Percentiles rank a stretch among this genome's conserved stretches.
These are phyloP conservation scores for Cocos nucifera DNA, from an alignment of 176 grass and related monocot genomes.

Conservation along the genomic window DNA sequence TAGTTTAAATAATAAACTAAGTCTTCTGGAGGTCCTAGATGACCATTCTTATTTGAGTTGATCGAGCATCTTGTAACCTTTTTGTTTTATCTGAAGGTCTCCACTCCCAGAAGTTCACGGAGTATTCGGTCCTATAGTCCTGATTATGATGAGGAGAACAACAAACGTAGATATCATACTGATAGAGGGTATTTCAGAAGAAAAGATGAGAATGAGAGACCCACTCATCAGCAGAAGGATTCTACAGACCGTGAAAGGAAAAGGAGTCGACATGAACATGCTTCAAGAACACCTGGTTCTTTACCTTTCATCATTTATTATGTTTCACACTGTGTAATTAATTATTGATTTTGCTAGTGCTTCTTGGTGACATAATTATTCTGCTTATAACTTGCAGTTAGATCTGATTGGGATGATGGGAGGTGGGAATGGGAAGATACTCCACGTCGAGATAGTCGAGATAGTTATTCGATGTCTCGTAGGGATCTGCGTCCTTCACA, in stretches of 20 bases:
- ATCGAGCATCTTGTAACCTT: constrained; percentile 10
- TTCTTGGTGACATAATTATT: neutral
- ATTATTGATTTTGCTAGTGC: too few relatives aligned
- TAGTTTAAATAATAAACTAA: too few relatives aligned
- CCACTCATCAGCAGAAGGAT: constrained; percentile 1
- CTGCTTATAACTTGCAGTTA: constrained; percentile 28
- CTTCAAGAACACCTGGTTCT: constrained; percentile 61
- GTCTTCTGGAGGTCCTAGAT: too few relatives aligned
- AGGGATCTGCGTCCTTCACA: constrained; percentile 44
- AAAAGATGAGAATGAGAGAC: constrained; percentile 40
- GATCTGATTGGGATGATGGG: constrained; percentile 84
- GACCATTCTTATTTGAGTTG: neutral
- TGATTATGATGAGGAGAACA: constrained; percentile 40
- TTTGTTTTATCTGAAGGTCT: constrained; percentile 34
- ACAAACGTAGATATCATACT: constrained; percentile 43
- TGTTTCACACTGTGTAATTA: too few relatives aligned
- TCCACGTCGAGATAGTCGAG: constrained; percentile 48
- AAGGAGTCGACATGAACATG: constrained; percentile 48
- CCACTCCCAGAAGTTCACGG: constrained; percentile 44
- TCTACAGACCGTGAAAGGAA: constrained; percentile 47
- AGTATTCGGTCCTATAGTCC: constrained; percentile 26
- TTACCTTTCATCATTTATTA: constrained; percentile 1
- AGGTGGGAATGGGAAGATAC: constrained; percentile 97
- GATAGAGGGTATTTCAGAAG: constrained; percentile 37
- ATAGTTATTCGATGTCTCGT: constrained; percentile 36